Percentiles rank a stretch among this genome's conserved stretches.
phyloP scores from a whole-genome alignment of 345 rosid species.

The Euphorbia lathyris region DNA sequence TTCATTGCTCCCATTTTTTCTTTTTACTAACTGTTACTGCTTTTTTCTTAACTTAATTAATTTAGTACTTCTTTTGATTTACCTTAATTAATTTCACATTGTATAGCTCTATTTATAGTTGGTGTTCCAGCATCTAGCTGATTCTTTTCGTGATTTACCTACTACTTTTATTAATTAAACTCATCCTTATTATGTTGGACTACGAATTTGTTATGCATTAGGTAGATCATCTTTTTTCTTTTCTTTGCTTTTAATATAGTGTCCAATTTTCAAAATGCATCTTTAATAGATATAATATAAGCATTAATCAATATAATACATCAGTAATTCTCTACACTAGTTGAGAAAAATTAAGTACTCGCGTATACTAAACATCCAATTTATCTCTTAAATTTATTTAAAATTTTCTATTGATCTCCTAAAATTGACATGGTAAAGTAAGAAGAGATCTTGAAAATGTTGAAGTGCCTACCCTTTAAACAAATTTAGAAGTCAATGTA shows the following conservation, averaged over 20 bases:
- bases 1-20: constrained; percentile 20
- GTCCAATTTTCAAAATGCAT: not conserved
- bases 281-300: too few relatives aligned
- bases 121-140: not conserved
- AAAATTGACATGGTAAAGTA: too few relatives aligned
- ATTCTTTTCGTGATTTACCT: constrained; percentile 27
- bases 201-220: not conserved
- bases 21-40: not conserved
- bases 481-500: too few relatives aligned
- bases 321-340: too few relatives aligned
- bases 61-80: not conserved
- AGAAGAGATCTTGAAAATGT: too few relatives aligned
- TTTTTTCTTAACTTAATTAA: not conserved
- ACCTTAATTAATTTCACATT: not conserved
- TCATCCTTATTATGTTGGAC: constrained; percentile 16
- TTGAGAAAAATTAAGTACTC: too few relatives aligned
- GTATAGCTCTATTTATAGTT: constrained; percentile 22
- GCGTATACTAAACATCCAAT: too few relatives aligned
- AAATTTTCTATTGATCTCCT: too few relatives aligned
- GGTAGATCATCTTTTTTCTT: not conserved
- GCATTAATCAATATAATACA: too few relatives aligned
- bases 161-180: not conserved
- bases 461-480: too few relatives aligned
- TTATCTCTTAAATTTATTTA: too few relatives aligned
- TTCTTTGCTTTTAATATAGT: not conserved